Base-by-base conservation (phyloP, 169 alveolate species). In the Plasmodium yoelii region DNA sequence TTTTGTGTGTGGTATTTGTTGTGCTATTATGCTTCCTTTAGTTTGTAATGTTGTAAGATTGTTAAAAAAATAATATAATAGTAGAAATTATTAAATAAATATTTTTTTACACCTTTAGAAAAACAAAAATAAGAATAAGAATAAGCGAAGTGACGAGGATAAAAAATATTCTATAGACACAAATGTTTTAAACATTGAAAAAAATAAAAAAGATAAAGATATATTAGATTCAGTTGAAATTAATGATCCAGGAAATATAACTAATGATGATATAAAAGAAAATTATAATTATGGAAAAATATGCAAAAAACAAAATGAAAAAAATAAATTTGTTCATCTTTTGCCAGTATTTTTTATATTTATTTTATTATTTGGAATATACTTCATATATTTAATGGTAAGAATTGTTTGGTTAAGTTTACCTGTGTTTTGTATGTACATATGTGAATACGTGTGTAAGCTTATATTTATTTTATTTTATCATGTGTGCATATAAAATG, bases 321-420 rank as follows among this genome's bases (percentile, higher is more conserved):
- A 69, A 39, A 46, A 70, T 69, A 80, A 13, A 53, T 80, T 19
- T 53, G 60, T 80, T 69, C 73, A 68, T 44, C 53, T 80, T 44
- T 80, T 80, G 12, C 89, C 89, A 18, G 80, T 80, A 18, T 51
- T 80, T 67, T 80, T 80, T 59, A 80, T 80, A 49, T 80, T 80
- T 59, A 42, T 80, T 53, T 6, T 80, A 64, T 34, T 80, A 49
- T 24, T 80, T 12, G 89, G 73, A 19, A 80, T 80, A 44, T 80
- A 80, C 51, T 57, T 80, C 8, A 80, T 80, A 80, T 80, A 80
- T 39, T 13, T 80, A 80, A 80, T 80, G 89, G 89, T 80, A 80
- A 80, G 42, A 3, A 0, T 34, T 34, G 7, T 34, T 7, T 2
- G 7, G 4, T 34, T 34, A 1, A 3, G 0, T 34, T 34, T 4